Base-by-base conservation (phyloP, 148 eudicot genomes). In the Chenopodium album region DNA sequence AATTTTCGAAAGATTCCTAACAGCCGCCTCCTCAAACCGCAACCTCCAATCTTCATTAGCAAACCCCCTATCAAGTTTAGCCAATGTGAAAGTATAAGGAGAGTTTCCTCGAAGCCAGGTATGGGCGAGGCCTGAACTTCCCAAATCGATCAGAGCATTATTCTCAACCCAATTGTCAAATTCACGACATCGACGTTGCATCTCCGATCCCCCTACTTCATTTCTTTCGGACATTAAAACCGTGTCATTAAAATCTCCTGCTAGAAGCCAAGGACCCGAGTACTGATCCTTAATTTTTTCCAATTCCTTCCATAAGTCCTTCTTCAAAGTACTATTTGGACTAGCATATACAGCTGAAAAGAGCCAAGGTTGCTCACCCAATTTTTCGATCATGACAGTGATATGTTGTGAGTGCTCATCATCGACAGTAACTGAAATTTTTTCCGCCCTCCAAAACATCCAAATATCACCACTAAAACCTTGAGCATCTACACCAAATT, bases 391-490 rank as follows among this genome's bases (percentile, higher is more conserved):
- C 4, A 76, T 47, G 0, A 76, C 68, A 0, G 41, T 54, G 3
- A 82, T 37, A 9, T 32, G 46, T n/a, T 82, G 80, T 0, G 41
- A 0, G 4, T 69, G 80, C 0, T 34, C 1, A 9, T 69, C 34
- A 3, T 4, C 1, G 0, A 14, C 1, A 0, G 7, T 34, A 0
- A 72, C 56, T 0, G 23, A 2, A 1, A 80, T 46, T 2, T 11
- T 12, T 9, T 23, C 29, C 10, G 73, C 8, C 0, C 29, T 1
- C 71, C 73, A 46, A 66, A 73, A n/a, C 0, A 63, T 10, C 77
- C 78, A 81, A 0, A 73, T 81, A 1, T 72, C 78, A 0, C 78
- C 74, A 28, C 63, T 26, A 29, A 78, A 78, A 7, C 74, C 73
- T 5, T 78, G 73, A 7, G 80, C 73, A 0, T 67, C 73, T 0